These are phyloP conservation scores for Piper longum DNA, from an alignment of 164 flowering plant species.

Conservation along the genomic window DNA sequence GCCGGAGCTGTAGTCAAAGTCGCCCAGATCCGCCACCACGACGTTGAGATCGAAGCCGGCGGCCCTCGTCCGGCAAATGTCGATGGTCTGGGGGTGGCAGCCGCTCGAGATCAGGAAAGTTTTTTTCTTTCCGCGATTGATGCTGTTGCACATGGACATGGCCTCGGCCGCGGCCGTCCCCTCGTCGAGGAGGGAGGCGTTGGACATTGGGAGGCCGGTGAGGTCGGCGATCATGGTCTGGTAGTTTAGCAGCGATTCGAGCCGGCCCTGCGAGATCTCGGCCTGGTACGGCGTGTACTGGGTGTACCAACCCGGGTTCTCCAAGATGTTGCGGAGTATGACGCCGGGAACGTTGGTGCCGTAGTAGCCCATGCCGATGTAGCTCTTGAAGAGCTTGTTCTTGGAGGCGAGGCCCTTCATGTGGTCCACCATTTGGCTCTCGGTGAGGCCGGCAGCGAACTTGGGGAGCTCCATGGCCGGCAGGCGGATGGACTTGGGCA, in stretches of 20 bases:
- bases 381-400: slow-evolving; percentile 76
- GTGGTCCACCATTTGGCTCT: slow-evolving; percentile 79
- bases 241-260: slow-evolving; percentile 76
- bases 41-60: slow-evolving; percentile 80
- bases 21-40: slow-evolving; percentile 52
- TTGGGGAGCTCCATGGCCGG: slow-evolving; percentile 50
- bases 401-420: slow-evolving; percentile 56
- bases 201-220: slow-evolving; percentile 96
- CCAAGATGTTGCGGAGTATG: slow-evolving; percentile 87
- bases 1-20: slow-evolving; percentile 57
- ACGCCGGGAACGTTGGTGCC: slow-evolving; percentile 76
- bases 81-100: slow-evolving; percentile 90
- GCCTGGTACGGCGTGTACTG: slow-evolving; percentile 99
- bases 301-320: slow-evolving; percentile 97
- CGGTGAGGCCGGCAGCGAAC: slow-evolving; percentile 84
- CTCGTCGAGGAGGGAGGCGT: slow-evolving; percentile 89
- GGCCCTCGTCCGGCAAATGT: slow-evolving; percentile 81
- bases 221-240: slow-evolving; percentile 88
- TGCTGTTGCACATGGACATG: slow-evolving; percentile 95
- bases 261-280: slow-evolving; percentile 88
- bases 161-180: slow-evolving; percentile 99
- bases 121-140: slow-evolving; percentile 69
- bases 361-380: slow-evolving; percentile 95
- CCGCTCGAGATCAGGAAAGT: slow-evolving; percentile 79
- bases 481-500: slow-evolving; percentile 69